Base-by-base conservation (phyloP, 371 early-diverging fungal species). In the Choanephora cucurbitarum region DNA sequence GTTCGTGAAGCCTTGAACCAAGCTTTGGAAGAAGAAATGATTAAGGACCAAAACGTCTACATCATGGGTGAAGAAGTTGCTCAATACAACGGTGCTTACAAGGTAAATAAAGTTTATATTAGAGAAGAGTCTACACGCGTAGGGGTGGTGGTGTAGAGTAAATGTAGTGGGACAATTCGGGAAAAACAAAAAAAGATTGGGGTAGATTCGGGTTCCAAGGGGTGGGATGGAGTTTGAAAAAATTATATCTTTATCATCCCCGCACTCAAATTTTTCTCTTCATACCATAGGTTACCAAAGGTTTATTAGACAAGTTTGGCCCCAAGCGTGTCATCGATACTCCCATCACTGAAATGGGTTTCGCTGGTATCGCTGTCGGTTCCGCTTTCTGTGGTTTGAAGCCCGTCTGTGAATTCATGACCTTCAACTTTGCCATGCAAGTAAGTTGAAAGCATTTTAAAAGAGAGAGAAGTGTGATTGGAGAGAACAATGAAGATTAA, bases 331-430 rank as follows among this genome's bases (percentile, higher is more conserved):
- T 99, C 23, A 89, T 98, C 49, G 99, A 99, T 79, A 99, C 99
- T 47, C 99, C 99, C 31, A 99, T 99, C 60, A 98, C 98, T 39
- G 99, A 99, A 79, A 93, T 94, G 83, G 99, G 99, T 53, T 97
- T 99, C 69, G 94, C 98, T 60, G 99, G 99, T 73, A 73, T 99
- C 53, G 99, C 99, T 67, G 91, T 97, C 44, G 99, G 99, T 58
- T 90, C 99, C 39, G 96, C 97, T 31, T 87, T 97, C 60, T 80
- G 88, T 57, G 99, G 99, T 31, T 84, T 99, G 42, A 93, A 91
- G 83, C 99, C 99, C 40, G 88, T 99, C 60, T 96, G 98, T 84
- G 99, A 99, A 77, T 99, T 98, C 83, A 99, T 99, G 99, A 99
- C 99, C 48, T 98, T 93, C 84, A 99, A 98, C 90, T 99, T 99